Percentiles rank a stretch among this genome's conserved stretches.
phyloP scores from a whole-genome alignment of 73 alveolate genomes.

The Paramecium sonneborni region DNA sequence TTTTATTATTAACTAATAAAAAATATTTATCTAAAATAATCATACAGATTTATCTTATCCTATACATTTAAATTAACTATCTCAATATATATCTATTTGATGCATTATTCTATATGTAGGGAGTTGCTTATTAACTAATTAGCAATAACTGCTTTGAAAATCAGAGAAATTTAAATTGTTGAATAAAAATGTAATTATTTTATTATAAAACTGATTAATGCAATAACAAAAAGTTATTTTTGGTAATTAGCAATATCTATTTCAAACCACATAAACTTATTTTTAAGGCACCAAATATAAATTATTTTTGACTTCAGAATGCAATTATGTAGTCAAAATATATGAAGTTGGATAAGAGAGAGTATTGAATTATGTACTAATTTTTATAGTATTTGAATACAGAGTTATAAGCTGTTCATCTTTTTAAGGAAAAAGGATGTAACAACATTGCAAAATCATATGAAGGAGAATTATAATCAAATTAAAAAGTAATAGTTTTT shows the following conservation, averaged over 20 bases:
- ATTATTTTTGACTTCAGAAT: background rate
- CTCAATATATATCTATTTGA: no score
- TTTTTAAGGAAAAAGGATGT: background rate
- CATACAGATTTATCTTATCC: no score
- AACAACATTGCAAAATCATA: background rate
- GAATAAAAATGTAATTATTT: background rate
- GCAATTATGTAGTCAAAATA: background rate
- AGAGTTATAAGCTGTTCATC: background rate
- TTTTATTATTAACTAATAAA: no score
- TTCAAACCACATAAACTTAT: background rate
- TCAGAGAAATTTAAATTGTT: background rate
- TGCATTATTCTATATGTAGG: no score
- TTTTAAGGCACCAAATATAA: slow-evolving; percentile 42
- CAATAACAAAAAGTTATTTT: background rate
- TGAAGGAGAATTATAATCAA: background rate
- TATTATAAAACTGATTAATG: background rate
- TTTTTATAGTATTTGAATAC: background rate
- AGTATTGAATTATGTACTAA: background rate
- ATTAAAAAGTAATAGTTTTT: background rate
- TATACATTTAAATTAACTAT: no score
- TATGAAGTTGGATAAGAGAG: slow-evolving; percentile 39
- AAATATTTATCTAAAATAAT: no score
- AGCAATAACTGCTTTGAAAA: no score
- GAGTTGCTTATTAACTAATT: no score
- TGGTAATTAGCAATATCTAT: background rate